Base-by-base conservation (phyloP, 371 early-diverging fungal genomes). In the Apophysomyces variabilis region DNA sequence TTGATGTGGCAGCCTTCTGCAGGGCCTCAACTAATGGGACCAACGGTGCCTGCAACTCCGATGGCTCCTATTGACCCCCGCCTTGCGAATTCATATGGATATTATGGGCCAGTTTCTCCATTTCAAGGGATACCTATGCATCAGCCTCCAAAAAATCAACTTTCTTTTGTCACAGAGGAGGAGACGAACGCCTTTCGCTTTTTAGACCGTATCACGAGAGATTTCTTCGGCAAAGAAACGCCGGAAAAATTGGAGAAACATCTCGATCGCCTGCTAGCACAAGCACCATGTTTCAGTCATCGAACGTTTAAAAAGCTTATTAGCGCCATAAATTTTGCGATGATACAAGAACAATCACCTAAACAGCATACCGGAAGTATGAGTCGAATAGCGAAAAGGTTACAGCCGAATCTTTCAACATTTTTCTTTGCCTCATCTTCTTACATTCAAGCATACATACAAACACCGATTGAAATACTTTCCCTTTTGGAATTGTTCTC, bases 301-400 rank as follows among this genome's bases (percentile, higher is more conserved):
- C 66, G 76, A 7, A 69, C 66, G 0, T 66, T 75, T 46, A 58
- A 59, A 1, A 56, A 62, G n/a, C 43, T 78, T 0, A 43, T 78
- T 5, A 54, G 69, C 4, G 50, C 62, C 3, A 38, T 78, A 9
- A 39, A 41, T 1, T 46, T 60, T 5, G 36, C 62, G 0, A 54
- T 69, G n/a, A 44, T 65, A 7, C 38, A 66, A 16, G 70, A 78
- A 26, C 39, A 62, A 67, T 12, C 11, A 14, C 16, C 4, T 16
- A 8, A 26, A 43, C 46, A 44, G 26, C 7, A 26, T 9, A 32
- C 9, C 3, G 16, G n/a, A 39, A 18, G 50, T 32, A 32, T 26
- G 11, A 18, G 13, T 14, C 37, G 41, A 32, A 3, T 35, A 21
- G 21, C 13, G 5, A 32, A 41, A 35, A 43, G 54, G 7, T 56